phyloP scores from a whole-genome alignment of 2,329 filamentous ascomycete species.

The Nothopassalora personata region DNA sequence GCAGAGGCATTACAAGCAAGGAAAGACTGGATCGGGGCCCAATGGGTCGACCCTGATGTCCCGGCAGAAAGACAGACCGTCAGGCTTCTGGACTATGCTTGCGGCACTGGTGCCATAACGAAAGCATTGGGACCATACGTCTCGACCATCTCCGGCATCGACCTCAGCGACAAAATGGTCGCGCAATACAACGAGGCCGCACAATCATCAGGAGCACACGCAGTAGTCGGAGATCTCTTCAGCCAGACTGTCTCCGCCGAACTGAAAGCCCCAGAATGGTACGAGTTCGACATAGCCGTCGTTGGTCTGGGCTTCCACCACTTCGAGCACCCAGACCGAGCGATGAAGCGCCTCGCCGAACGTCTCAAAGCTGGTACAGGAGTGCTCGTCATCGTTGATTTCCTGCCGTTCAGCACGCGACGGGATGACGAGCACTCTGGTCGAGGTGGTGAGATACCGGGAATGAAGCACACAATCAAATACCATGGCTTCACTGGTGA shows the following conservation, averaged over 20 bases:
- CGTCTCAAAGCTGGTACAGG: conserved; percentile 27
- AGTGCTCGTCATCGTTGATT: conserved; percentile 31
- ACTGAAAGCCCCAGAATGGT: conserved; percentile 30
- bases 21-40: conserved; percentile 28
- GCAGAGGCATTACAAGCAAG: conserved; percentile 24
- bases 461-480: conserved; percentile 32
- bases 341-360: conserved; percentile 25
- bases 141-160: conserved; percentile 29
- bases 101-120: conserved; percentile 32
- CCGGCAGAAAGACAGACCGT: conserved; percentile 12
- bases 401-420: conserved; percentile 14
- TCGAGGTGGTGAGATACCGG: conserved; percentile 12
- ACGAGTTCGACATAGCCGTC: conserved; percentile 40
- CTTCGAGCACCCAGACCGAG: conserved; percentile 32
- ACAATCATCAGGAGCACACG: conserved; percentile 22
- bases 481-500: conserved; percentile 29
- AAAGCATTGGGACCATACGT: conserved; percentile 29
- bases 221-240: conserved; percentile 35
- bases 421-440: conserved; percentile 8
- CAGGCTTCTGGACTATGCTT: conserved; percentile 32
- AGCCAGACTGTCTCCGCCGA: conserved; percentile 20
- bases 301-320: conserved; percentile 45
- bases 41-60: conserved; percentile 18
- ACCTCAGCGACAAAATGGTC: conserved; percentile 32
- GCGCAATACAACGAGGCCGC: conserved; percentile 28